Percentiles rank a stretch among this genome's conserved stretches.
Evolutionary conservation across 2,329 filamentous ascomycete genomes (phyloP).

Genomic region (Penicillium olsonii): DNA sequence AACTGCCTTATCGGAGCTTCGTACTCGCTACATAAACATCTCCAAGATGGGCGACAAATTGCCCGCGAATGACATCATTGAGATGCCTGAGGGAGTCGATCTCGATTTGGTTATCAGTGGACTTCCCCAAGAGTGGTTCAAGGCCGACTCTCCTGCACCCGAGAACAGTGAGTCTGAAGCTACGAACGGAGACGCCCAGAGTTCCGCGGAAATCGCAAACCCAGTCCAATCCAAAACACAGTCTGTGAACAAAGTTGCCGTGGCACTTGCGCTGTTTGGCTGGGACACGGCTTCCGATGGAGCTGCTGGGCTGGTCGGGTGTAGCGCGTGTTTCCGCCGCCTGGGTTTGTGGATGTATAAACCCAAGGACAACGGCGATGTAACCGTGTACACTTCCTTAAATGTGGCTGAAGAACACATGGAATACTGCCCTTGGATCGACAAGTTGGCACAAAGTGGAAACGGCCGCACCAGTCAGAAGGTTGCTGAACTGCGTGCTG

Average conservation of each 20-base stretch:
- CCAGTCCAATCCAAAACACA: constrained; percentile 13
- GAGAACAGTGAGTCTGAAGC: not conserved
- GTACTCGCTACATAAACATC: constrained; percentile 64
- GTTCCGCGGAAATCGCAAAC: constrained; percentile 1
- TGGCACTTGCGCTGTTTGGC: constrained; percentile 70
- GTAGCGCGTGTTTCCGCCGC: constrained; percentile 81
- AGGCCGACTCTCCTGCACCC: not conserved
- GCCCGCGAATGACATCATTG: constrained; percentile 32
- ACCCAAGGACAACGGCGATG: constrained; percentile 62
- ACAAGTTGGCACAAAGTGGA: constrained; percentile 60
- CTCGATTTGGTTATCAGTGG: constrained; percentile 32
- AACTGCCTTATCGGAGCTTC: constrained; percentile 59
- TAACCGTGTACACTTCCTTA: constrained; percentile 51
- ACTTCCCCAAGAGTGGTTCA: constrained; percentile 31
- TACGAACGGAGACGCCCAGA: not conserved
- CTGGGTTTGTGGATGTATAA: constrained; percentile 94
- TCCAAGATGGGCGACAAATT: constrained; percentile 40
- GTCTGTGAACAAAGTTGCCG: constrained; percentile 60
- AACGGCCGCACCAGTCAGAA: constrained; percentile 34
- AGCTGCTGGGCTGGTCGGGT: constrained; percentile 67
- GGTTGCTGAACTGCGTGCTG: constrained; percentile 39
- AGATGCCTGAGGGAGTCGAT: constrained; percentile 34
- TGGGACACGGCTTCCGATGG: constrained; percentile 63
- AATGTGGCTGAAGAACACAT: constrained; percentile 73
- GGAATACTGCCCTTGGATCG: constrained; percentile 82